These are phyloP conservation scores for Colletotrichum sp. DNA, from an alignment of 2,329 filamentous ascomycete genomes.

Conservation along the genomic window DNA sequence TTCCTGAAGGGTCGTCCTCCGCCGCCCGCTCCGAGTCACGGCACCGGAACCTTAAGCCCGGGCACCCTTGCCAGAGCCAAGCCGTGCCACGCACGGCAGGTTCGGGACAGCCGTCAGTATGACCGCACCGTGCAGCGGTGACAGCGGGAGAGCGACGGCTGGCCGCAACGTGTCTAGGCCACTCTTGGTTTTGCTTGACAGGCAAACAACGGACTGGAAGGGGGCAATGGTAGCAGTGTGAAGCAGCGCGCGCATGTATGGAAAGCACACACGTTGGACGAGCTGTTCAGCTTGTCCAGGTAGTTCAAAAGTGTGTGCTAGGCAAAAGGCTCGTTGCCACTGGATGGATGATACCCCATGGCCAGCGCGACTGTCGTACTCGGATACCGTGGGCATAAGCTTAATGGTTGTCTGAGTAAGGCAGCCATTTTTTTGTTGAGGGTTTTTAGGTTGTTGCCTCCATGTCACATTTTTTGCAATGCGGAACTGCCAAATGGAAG, in stretches of 20 bases:
- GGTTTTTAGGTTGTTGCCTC: neutral
- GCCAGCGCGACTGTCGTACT: neutral
- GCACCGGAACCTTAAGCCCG: neutral
- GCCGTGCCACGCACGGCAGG: neutral
- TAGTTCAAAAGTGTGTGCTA: neutral
- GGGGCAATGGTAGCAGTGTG: neutral
- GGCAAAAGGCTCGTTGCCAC: neutral
- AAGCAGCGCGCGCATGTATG: no score
- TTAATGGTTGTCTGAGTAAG: neutral
- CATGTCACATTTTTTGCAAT: neutral
- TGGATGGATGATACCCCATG: neutral
- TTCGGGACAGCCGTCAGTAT: neutral
- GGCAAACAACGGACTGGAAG: neutral
- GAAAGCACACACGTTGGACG: neutral
- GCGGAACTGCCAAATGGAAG: neutral
- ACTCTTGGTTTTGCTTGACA: neutral
- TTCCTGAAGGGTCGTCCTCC: neutral
- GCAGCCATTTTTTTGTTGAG: neutral
- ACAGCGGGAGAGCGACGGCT: conserved; percentile 12
- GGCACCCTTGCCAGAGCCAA: neutral
- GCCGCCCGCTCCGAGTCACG: neutral
- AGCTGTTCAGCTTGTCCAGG: neutral
- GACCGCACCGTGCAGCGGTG: conserved; percentile 16
- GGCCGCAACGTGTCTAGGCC: neutral
- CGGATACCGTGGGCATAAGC: neutral